phyloP scores from a whole-genome alignment of 1,139 yeast genomes.

The Geotrichum reessii region DNA sequence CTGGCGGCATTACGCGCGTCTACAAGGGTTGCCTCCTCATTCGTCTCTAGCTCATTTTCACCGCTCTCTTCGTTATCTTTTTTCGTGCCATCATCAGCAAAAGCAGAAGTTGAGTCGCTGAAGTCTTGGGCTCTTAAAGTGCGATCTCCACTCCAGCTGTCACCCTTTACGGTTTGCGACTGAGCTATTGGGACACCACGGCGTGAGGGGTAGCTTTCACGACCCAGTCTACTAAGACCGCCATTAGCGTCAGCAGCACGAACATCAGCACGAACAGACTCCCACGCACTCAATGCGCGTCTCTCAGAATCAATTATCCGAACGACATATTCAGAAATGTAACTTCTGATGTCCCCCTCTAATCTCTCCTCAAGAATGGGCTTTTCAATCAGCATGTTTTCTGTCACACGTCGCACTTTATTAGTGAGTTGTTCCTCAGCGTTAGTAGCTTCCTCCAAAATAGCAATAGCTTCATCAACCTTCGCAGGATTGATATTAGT shows the following conservation, averaged over 20 bases:
- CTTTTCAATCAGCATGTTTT: constrained; percentile 76
- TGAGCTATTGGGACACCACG: constrained; percentile 27
- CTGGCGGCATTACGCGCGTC: constrained; percentile 83
- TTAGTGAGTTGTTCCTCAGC: constrained; percentile 67
- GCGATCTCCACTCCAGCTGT: constrained; percentile 54
- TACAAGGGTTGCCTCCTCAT: constrained; percentile 38
- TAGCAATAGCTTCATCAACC: constrained; percentile 82
- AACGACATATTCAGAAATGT: constrained; percentile 57
- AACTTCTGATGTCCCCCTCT: constrained; percentile 49
- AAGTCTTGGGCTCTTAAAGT: constrained; percentile 38
- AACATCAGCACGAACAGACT: constrained; percentile 65
- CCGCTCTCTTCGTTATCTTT: constrained; percentile 20
- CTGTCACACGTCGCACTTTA: constrained; percentile 76
- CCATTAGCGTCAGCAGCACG: constrained; percentile 74
- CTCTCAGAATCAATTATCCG: constrained; percentile 83
- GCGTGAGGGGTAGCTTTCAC: constrained; percentile 49
- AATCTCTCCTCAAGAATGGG: constrained; percentile 51
- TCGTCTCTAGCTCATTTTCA: constrained; percentile 27
- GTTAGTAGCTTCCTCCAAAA: constrained; percentile 74
- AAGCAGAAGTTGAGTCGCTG: constrained; percentile 21
- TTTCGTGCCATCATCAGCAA: constrained; percentile 15
- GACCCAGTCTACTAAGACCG: constrained; percentile 76
- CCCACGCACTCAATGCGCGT: constrained; percentile 69
- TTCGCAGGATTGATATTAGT: constrained; percentile 77
- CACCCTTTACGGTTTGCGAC: constrained; percentile 53